Base-by-base conservation (phyloP, 768 basidiomycete genomes). In the Lactarius sp. region DNA sequence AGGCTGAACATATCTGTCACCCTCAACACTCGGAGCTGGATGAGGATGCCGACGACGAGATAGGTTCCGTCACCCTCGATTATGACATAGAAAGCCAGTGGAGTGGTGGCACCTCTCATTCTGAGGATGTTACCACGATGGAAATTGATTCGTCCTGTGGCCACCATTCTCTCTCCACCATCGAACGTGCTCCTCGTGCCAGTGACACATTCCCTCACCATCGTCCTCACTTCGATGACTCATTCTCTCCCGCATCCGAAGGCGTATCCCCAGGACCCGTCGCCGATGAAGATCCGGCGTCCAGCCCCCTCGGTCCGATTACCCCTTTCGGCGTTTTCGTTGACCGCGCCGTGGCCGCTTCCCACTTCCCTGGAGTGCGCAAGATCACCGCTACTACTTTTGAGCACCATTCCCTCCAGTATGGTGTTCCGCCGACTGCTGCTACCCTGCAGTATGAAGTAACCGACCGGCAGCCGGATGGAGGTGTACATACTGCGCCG, bases 281-380 rank as follows among this genome's bases (percentile, higher is more conserved):
- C 60, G 77, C 75, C 66, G 80, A 76, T 39, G 81, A 78, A 60
- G 85, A 86, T 68, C 72, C 75, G 20, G 78, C 72, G 39, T 88
- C 86, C 6, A 91, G 89, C 70, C 88, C 89, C 6, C 73, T 88
- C 51, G 87, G 84, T 59, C 89, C 89, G 4, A 70, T 86, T 67
- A 92, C 90, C 46, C 90, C 90, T 55, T 90, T 91, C 66, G 85
- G 82, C 51, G 83, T 89, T 65, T 91, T 82, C 62, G 81, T 91
- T 42, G 89, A 91, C 77, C 84, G 85, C 56, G 88, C 80, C 16
- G 83, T 91, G 16, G 80, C 83, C 56, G 74, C 81, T 57, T 65
- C 68, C 8, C 69, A 67, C 22, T 50, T 53, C 27, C 49, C 52
- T 20, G 39, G 36, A 31, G 53, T 36, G 27, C 34, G 53, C 10